Base-by-base conservation (phyloP, 768 basidiomycete genomes). In the Polyporus arcularius region DNA sequence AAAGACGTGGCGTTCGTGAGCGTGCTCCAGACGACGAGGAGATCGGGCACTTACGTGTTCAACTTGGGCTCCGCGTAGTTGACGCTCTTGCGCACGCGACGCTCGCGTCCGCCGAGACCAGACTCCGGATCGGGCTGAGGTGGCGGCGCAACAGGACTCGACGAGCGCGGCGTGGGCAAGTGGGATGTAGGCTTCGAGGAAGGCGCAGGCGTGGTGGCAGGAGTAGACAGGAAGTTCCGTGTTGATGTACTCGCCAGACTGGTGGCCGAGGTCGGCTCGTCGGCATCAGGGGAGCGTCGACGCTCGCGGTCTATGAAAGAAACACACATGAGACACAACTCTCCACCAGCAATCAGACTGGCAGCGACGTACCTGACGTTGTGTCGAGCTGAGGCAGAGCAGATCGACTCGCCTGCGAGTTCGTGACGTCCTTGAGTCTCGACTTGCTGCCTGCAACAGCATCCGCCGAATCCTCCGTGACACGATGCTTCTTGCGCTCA, bases 31-130 rank as follows among this genome's bases (percentile, higher is more conserved):
- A 30, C 31, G 9, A 53, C 18, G 26, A 28, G 9, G n/a, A 28
- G n/a, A 53, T 18, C 51, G 38, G 46, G 43, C 45, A 84, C 86
- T 53, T 70, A 91, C 90, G 90, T 94, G 72, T 94, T 93, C 26
- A 94, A 80, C 70, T 93, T 94, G 11, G 92, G 92, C 69, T 94
- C 92, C 0, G 92, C 79, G 65, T 94, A 94, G 71, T 94, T 94
- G 49, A 94, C 78, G 66, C 92, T 92, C 76, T 88, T 94, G 49
- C 92, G 80, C 18, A 80, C 71, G 53, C 88, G 75, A 80, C 87
- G 74, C 82, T 83, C 69, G 68, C 85, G 72, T 67, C 79, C 65
- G 55, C 68, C 70, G n/a, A 73, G 68, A 1, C 70, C 67, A 26
- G 74, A 49, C 6, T 73, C 68, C 62, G 76, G 68, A 9, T 76